These are phyloP conservation scores for Pythium utonaiense DNA, from an alignment of 352 stramenopile species.

Conservation along the genomic window DNA sequence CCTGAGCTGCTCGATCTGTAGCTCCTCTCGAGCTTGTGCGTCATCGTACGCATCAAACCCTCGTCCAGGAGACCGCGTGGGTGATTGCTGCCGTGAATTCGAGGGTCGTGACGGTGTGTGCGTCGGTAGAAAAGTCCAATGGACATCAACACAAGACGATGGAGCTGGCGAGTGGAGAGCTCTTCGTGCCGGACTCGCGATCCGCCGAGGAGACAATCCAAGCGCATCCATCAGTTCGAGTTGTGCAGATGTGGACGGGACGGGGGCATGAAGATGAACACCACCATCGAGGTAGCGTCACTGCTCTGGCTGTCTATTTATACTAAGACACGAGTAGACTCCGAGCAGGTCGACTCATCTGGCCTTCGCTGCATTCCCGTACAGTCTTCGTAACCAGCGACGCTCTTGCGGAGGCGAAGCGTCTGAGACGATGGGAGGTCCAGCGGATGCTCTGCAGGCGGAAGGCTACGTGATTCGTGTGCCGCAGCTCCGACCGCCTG, in stretches of 20 bases:
- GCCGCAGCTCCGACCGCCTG: neutral
- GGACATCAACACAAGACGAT: constrained; percentile 25
- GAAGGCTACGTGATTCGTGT: neutral
- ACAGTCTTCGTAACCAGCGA: neutral
- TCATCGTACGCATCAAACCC: constrained; percentile 14
- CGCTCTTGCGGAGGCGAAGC: neutral
- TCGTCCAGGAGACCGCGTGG: neutral
- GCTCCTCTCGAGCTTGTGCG: constrained; percentile 14
- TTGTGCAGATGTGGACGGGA: neutral
- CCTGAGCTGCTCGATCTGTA: constrained; percentile 21
- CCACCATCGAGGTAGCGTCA: neutral
- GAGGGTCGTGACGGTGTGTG: constrained; percentile 10
- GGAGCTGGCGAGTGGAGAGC: neutral
- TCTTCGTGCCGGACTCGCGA: neutral
- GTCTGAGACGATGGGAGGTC: neutral
- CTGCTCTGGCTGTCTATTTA: neutral
- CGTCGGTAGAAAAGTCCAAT: constrained; percentile 49
- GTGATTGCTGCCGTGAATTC: neutral
- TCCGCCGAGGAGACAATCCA: constrained; percentile 9
- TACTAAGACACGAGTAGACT: too few relatives aligned
- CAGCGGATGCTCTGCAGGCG: neutral
- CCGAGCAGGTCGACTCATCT: neutral
- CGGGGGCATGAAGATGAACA: neutral
- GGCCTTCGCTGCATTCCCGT: neutral
- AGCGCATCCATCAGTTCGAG: neutral